Conservation (phyloP, 2,329 filamentous ascomycete genomes). For the Dichotomopilus funicola region DNA sequence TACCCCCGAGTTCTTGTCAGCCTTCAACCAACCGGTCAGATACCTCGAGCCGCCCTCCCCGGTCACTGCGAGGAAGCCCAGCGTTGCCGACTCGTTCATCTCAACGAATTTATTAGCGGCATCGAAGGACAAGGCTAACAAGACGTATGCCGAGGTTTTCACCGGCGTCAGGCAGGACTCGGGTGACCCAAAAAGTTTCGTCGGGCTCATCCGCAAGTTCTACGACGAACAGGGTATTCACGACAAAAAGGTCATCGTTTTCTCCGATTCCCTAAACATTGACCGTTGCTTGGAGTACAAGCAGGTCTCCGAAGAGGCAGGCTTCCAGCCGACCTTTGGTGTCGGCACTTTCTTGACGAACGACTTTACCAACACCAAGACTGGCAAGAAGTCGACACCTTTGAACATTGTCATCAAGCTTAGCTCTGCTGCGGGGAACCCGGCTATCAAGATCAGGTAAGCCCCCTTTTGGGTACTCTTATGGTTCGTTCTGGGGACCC, state of each 20-base stretch:
- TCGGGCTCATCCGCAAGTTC: conserved; percentile 72
- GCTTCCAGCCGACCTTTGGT: conserved; percentile 83
- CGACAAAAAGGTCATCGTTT: conserved; percentile 83
- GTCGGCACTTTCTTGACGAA: conserved; percentile 96
- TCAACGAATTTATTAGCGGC: conserved; percentile 34
- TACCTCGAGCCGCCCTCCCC: conserved; percentile 37
- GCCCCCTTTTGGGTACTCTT: conserved; percentile 3
- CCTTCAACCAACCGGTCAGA: conserved; percentile 64
- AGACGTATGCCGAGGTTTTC: conserved; percentile 76
- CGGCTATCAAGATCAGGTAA: conserved; percentile 81
- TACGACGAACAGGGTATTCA: conserved; percentile 70
- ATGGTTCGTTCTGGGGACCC: not conserved
- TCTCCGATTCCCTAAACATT: conserved; percentile 90
- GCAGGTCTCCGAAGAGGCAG: conserved; percentile 67
- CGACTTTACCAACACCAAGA: conserved; percentile 70
- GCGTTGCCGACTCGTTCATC: conserved; percentile 28
- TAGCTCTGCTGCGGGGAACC: conserved; percentile 70
- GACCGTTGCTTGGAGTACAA: conserved; percentile 90
- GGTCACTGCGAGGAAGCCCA: conserved; percentile 25
- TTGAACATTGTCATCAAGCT: conserved; percentile 98
- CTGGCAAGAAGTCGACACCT: conserved; percentile 76
- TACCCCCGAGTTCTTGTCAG: conserved; percentile 77
- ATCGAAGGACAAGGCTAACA: conserved; percentile 35
- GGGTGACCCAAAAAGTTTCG: conserved; percentile 74
- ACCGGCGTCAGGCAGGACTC: conserved; percentile 84